Evolutionary conservation across 202 grass and related monocot species (phyloP).

Genomic region (Dendrocalamus latiflorus): DNA sequence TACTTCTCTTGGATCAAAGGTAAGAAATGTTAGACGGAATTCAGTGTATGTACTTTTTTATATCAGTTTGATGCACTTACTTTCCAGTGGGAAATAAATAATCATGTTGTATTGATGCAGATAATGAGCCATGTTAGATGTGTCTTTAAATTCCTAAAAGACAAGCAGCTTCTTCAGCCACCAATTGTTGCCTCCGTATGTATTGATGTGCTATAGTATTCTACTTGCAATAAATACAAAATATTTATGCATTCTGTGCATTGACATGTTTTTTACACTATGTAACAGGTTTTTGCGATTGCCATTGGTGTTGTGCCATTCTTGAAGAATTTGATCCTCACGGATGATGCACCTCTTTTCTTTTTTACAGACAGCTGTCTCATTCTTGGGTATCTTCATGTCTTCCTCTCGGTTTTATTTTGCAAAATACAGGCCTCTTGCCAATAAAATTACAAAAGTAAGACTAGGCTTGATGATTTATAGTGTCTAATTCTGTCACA

Average conservation of each 20-base stretch:
- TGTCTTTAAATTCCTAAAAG: constrained; percentile 60
- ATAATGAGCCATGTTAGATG: constrained; percentile 44
- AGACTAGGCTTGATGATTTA: background rate
- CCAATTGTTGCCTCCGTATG: constrained; percentile 93
- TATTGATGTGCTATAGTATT: constrained; percentile 24
- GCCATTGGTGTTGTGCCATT: constrained; percentile 66
- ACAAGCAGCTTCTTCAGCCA: constrained; percentile 91
- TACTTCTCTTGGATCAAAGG: constrained; percentile 50
- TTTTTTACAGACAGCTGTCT: constrained; percentile 92
- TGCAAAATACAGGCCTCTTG: background rate
- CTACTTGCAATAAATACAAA: background rate
- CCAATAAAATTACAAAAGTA: constrained; percentile 4
- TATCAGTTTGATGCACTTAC: background rate
- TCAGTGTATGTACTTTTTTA: background rate
- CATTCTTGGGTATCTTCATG: constrained; percentile 82
- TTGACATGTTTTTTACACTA: constrained; percentile 20
- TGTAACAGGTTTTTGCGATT: constrained; percentile 67
- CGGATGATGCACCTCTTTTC: constrained; percentile 84
- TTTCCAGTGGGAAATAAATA: background rate
- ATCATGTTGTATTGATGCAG: constrained; percentile 45
- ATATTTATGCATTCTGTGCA: background rate
- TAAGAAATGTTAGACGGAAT: constrained; percentile 9
- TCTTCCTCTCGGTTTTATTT: constrained; percentile 1
- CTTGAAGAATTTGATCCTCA: constrained; percentile 82
- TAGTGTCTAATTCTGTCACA: constrained; percentile 3